These are phyloP conservation scores for Mycena olivaceomarginata DNA, from an alignment of 768 basidiomycete species.

Conservation along the genomic window DNA sequence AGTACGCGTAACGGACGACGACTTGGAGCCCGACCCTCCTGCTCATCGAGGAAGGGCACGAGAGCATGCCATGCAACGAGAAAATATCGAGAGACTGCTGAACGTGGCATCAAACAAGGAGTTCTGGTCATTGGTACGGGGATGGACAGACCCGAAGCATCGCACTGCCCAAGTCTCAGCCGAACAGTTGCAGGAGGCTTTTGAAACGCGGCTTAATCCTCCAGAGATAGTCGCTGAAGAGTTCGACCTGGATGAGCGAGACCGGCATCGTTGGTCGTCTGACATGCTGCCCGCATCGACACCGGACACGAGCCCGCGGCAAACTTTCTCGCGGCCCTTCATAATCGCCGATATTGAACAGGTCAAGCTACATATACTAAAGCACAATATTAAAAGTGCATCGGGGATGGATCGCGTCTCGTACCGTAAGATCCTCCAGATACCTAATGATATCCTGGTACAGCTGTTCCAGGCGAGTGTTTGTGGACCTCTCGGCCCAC, in stretches of 20 bases:
- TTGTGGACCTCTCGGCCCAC: too few species aligned
- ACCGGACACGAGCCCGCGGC: slow-evolving; percentile 9
- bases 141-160: slow-evolving; percentile 21
- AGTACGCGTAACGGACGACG: not conserved
- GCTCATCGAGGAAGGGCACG: slow-evolving; percentile 9
- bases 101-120: slow-evolving; percentile 26
- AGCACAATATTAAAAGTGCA: slow-evolving; percentile 31
- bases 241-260: slow-evolving; percentile 18
- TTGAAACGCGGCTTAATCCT: slow-evolving; percentile 25
- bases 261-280: slow-evolving; percentile 4
- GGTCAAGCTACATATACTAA: slow-evolving; percentile 25
- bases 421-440: slow-evolving; percentile 27
- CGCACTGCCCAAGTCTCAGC: slow-evolving; percentile 13
- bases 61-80: slow-evolving; percentile 9
- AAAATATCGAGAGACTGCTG: slow-evolving; percentile 20
- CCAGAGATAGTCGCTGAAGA: slow-evolving; percentile 8
- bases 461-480: slow-evolving; percentile 30
- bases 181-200: slow-evolving; percentile 11
- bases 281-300: slow-evolving; percentile 14
- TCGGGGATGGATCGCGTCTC: slow-evolving; percentile 17
- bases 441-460: slow-evolving; percentile 27
- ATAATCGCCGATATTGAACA: slow-evolving; percentile 16
- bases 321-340: slow-evolving; percentile 26
- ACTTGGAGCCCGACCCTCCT: slow-evolving; percentile 22
- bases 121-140: slow-evolving; percentile 8